Conservation (phyloP, 192 early-diverging fungal species). For the Diversispora epigaea region DNA sequence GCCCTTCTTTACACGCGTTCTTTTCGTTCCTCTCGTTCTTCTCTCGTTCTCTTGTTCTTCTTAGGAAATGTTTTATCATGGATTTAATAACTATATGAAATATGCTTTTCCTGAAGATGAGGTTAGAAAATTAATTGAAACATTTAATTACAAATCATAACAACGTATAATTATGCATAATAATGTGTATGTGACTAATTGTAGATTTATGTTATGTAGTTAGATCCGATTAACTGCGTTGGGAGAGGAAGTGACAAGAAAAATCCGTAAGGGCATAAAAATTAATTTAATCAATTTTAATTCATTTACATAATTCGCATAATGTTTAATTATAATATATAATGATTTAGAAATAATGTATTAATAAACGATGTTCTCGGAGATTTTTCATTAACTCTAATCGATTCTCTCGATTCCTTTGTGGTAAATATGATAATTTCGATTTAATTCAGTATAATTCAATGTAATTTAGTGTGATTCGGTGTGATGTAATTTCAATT, state of each 20-base stretch:
- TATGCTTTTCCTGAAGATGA: slow-evolving; percentile 91
- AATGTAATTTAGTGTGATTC: too few relatives aligned
- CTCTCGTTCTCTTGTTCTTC: background rate
- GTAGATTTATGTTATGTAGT: slow-evolving; percentile 32
- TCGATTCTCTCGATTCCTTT: slow-evolving; percentile 88
- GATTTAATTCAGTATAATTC: background rate
- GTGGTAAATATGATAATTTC: slow-evolving; percentile 47
- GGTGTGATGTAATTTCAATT: too few relatives aligned
- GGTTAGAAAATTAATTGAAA: slow-evolving; percentile 21
- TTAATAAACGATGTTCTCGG: slow-evolving; percentile 93
- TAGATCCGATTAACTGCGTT: slow-evolving; percentile 80
- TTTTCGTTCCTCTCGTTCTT: background rate
- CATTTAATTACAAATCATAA: too few relatives aligned
- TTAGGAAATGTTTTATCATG: slow-evolving; percentile 74
- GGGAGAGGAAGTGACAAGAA: slow-evolving; percentile 69
- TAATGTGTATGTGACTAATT: background rate
- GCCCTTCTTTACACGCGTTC: too few relatives aligned
- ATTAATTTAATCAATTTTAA: slow-evolving; percentile 15
- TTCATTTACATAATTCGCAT: background rate
- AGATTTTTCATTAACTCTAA: slow-evolving; percentile 88
- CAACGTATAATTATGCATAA: too few relatives aligned
- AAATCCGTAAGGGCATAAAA: slow-evolving; percentile 52
- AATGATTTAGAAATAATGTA: slow-evolving; percentile 41
- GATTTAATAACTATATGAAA: slow-evolving; percentile 75
- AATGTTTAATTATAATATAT: slow-evolving; percentile 12